A percentile compares a stretch with the other conserved stretches of the same genome.
These are phyloP conservation scores for Fusarium sp. DNA, from an alignment of 2,329 filamentous ascomycete genomes.

Conservation along the genomic window DNA sequence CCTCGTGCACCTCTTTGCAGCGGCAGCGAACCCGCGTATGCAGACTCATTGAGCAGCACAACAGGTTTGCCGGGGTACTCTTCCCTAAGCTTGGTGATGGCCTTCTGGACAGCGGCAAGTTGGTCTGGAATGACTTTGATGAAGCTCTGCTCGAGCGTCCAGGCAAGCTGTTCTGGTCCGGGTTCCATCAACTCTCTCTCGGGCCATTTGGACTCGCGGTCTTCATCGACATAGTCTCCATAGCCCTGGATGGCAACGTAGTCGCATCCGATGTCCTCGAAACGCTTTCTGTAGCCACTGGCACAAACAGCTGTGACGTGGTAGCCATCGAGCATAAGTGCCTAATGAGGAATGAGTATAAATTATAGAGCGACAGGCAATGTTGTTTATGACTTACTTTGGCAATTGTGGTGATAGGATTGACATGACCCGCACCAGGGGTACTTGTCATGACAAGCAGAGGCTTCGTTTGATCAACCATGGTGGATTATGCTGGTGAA, in stretches of 20 bases:
- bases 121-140: slow-evolving; percentile 12
- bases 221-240: slow-evolving; percentile 15
- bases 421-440: slow-evolving; percentile 8
- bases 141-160: slow-evolving; percentile 13
- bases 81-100: background rate
- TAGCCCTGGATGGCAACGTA: slow-evolving; percentile 16
- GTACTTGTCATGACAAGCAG: slow-evolving; percentile 5
- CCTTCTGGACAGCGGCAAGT: slow-evolving; percentile 3
- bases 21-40: slow-evolving; percentile 3
- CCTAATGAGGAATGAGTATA: background rate
- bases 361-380: too few species aligned
- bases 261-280: slow-evolving; percentile 7
- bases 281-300: background rate
- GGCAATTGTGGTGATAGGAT: slow-evolving; percentile 13
- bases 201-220: slow-evolving; percentile 6
- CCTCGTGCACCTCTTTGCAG: background rate
- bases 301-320: slow-evolving; percentile 9
- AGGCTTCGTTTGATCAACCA: slow-evolving; percentile 2
- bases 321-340: slow-evolving; percentile 7
- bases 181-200: slow-evolving; percentile 1
- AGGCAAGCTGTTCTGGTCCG: slow-evolving; percentile 3
- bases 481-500: background rate
- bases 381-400: background rate
- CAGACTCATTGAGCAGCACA: slow-evolving; percentile 4
- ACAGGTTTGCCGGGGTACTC: slow-evolving; percentile 1